A percentile compares a stretch with the other conserved stretches of the same genome.
Evolutionary conservation across 2,329 filamentous ascomycete species (phyloP).

Genomic region (Chaetomiaceae sp.): DNA sequence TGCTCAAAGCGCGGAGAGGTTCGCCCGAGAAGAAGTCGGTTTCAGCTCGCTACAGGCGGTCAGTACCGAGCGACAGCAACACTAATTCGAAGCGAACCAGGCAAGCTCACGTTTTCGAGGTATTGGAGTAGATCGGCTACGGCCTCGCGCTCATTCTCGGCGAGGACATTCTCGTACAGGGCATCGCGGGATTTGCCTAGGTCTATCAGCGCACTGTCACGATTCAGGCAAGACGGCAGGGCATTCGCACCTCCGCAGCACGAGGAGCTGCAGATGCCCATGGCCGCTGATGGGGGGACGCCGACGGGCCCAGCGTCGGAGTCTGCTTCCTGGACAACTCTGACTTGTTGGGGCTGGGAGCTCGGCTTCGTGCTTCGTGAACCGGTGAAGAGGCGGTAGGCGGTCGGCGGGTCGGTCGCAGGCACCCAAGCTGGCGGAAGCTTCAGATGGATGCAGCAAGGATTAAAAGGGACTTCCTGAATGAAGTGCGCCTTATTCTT

Average conservation of each 20-base stretch:
- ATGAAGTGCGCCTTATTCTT: not conserved
- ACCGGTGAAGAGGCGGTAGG: not conserved
- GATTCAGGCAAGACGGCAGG: not conserved
- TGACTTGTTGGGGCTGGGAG: not conserved
- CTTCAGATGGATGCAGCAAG: slow-evolving; percentile 7
- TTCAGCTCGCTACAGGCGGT: slow-evolving; percentile 69
- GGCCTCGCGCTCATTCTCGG: slow-evolving; percentile 93
- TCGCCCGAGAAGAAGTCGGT: slow-evolving; percentile 98
- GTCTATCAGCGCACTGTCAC: slow-evolving; percentile 12
- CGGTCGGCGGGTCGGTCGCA: slow-evolving; percentile 6
- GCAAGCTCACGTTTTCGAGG: slow-evolving; percentile 77
- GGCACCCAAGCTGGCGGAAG: not conserved
- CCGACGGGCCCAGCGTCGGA: slow-evolving; percentile 9
- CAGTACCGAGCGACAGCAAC: slow-evolving; percentile 25
- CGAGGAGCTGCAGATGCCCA: slow-evolving; percentile 59
- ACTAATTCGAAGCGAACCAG: not conserved
- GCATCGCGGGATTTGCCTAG: slow-evolving; percentile 73
- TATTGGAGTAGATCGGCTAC: slow-evolving; percentile 94
- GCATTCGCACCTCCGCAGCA: slow-evolving; percentile 52
- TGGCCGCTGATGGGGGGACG: slow-evolving; percentile 35
- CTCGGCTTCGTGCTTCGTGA: slow-evolving; percentile 4
- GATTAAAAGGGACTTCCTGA: slow-evolving; percentile 18
- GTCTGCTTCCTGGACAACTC: not conserved
- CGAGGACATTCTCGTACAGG: slow-evolving; percentile 80
- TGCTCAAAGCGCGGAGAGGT: slow-evolving; percentile 87